A percentile compares a stretch with the other conserved stretches of the same genome.
Evolutionary conservation across 2,329 filamentous ascomycete species (phyloP).

Genomic region (Aureobasidium sp.): DNA sequence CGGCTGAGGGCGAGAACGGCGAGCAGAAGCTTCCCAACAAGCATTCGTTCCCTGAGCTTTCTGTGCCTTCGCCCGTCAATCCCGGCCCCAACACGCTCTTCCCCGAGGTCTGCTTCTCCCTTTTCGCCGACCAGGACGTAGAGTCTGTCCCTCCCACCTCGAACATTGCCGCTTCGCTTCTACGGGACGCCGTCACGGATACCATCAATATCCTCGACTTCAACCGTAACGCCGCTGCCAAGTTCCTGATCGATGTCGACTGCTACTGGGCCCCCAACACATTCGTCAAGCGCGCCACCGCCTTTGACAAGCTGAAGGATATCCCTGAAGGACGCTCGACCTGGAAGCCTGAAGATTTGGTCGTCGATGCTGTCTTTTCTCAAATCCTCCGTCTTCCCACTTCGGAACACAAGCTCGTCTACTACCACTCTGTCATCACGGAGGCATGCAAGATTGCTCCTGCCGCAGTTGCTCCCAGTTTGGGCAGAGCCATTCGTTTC

Average conservation of each 20-base stretch:
- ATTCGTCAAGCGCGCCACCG: conserved; percentile 87
- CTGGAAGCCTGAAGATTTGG: conserved; percentile 97
- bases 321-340: conserved; percentile 60
- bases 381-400: conserved; percentile 83
- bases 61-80: conserved; percentile 66
- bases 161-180: conserved; percentile 70
- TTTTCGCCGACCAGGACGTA: conserved; percentile 79
- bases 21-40: conserved; percentile 47
- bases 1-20: conserved; percentile 52
- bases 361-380: conserved; percentile 95
- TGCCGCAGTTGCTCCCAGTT: conserved; percentile 87
- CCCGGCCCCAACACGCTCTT: conserved; percentile 72
- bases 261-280: conserved; percentile 86
- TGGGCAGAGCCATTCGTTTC: conserved; percentile 87
- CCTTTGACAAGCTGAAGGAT: conserved; percentile 79
- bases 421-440: conserved; percentile 91
- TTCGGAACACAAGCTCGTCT: conserved; percentile 89
- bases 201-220: conserved; percentile 92
- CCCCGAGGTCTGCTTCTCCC: conserved; percentile 88
- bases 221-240: conserved; percentile 80
- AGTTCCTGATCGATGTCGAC: conserved; percentile 87
- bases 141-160: conserved; percentile 72
- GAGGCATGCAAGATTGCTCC: conserved; percentile 95
- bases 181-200: conserved; percentile 80
- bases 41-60: conserved; percentile 69